phyloP scores from a whole-genome alignment of 2,329 filamentous ascomycete genomes.

The Fusarium papillatum region DNA sequence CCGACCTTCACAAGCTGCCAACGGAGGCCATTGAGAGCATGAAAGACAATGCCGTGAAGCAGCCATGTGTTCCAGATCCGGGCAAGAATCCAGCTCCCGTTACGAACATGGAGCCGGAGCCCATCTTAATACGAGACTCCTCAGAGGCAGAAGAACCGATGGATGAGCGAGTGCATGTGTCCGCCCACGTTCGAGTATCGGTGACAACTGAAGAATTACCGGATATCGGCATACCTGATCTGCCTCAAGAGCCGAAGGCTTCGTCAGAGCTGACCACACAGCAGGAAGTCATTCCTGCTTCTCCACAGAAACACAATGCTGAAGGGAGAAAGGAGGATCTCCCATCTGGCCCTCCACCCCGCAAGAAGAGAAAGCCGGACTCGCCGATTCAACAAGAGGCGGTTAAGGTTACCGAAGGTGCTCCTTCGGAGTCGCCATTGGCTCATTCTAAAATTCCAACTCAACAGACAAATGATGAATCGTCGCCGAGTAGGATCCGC shows the following conservation, averaged over 20 bases:
- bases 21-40: background rate
- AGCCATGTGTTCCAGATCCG: background rate
- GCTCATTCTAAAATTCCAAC: conserved; percentile 4
- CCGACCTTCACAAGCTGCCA: background rate
- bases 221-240: background rate
- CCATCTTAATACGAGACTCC: background rate
- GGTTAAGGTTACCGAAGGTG: background rate
- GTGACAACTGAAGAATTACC: background rate
- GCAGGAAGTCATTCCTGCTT: background rate
- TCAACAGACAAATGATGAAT: conserved; percentile 9
- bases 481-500: background rate
- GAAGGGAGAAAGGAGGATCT: background rate
- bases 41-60: background rate
- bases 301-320: background rate
- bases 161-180: background rate
- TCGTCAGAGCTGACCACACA: background rate
- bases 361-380: background rate
- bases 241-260: background rate
- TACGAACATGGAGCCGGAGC: conserved; percentile 8
- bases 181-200: background rate
- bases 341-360: background rate
- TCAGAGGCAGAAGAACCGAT: conserved; percentile 7
- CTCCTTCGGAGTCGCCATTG: conserved; percentile 5
- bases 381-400: conserved; percentile 8
- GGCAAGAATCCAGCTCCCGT: background rate